phyloP scores from a whole-genome alignment of 2,329 filamentous ascomycete genomes.

The Coleophoma crateriformis region DNA sequence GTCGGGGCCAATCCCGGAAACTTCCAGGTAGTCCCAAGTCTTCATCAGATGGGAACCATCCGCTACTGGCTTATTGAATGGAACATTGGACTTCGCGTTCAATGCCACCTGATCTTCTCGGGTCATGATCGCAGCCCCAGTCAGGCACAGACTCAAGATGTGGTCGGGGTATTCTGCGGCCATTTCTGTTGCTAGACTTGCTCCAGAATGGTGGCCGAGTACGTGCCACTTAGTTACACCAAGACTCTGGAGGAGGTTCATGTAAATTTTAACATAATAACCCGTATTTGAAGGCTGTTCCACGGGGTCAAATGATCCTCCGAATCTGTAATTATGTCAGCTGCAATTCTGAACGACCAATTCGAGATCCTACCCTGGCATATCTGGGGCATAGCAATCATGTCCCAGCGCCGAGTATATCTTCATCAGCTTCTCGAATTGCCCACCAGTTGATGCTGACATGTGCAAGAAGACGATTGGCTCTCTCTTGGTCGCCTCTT shows the following conservation, averaged over 20 bases:
- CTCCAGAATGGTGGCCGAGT: conserved; percentile 5
- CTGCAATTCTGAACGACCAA: neutral
- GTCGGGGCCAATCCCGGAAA: neutral
- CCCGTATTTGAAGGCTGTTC: neutral
- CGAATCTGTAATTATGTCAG: neutral
- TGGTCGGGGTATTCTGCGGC: neutral
- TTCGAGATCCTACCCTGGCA: conserved; percentile 1
- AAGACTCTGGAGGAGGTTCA: neutral
- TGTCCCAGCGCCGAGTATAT: conserved; percentile 1
- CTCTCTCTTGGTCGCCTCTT: neutral
- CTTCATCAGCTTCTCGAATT: conserved; percentile 2
- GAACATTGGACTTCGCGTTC: neutral
- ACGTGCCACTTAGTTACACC: neutral
- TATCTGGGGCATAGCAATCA: conserved; percentile 3
- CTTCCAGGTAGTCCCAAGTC: neutral
- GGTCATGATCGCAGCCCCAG: neutral
- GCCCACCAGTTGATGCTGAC: neutral
- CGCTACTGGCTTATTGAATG: neutral
- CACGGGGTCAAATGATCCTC: conserved; percentile 1
- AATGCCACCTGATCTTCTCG: neutral
- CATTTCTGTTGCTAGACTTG: conserved; percentile 2
- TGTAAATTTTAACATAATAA: conserved; percentile 3
- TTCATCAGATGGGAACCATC: neutral
- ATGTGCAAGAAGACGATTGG: conserved; percentile 4
- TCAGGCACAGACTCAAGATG: neutral